Evolutionary conservation across 2,329 filamentous ascomycete species (phyloP).

Genomic region (Microdochium bolleyi): DNA sequence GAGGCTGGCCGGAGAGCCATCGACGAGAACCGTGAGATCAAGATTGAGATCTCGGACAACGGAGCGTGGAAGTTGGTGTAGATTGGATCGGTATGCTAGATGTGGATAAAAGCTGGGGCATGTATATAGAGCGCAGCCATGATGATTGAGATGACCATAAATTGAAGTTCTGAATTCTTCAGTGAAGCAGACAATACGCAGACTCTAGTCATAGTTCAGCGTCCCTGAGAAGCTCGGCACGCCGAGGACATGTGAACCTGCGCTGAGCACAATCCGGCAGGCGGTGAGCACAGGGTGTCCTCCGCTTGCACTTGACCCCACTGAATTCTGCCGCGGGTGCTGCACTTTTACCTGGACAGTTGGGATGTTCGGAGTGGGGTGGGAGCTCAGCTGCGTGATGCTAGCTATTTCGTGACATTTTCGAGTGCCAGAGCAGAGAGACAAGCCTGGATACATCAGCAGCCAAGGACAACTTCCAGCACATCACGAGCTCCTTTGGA

Average conservation of each 20-base stretch:
- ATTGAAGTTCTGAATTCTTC: no score
- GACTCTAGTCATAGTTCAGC: no score
- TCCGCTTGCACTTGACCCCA: not conserved
- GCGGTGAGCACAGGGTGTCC: not conserved
- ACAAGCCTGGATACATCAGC: not conserved
- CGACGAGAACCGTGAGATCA: conserved; percentile 72
- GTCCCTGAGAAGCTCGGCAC: no score
- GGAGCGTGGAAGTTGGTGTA: conserved; percentile 60
- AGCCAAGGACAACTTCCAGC: not conserved
- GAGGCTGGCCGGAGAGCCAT: conserved; percentile 79
- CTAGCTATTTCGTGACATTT: not conserved
- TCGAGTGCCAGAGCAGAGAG: not conserved
- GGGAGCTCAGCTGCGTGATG: not conserved
- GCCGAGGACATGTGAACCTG: no score
- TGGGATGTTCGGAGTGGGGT: not conserved
- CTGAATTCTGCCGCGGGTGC: not conserved
- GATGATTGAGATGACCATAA: no score
- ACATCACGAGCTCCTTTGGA: not conserved
- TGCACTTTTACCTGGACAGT: not conserved
- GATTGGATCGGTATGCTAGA: not conserved
- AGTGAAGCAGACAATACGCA: no score
- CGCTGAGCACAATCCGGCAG: no score
- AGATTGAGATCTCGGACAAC: conserved; percentile 55
- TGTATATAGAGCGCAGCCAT: no score
- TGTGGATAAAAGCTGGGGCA: not conserved